These are phyloP conservation scores for Annulohypoxylon maeteangense DNA, from an alignment of 495 filamentous ascomycete species.

Conservation along the genomic window DNA sequence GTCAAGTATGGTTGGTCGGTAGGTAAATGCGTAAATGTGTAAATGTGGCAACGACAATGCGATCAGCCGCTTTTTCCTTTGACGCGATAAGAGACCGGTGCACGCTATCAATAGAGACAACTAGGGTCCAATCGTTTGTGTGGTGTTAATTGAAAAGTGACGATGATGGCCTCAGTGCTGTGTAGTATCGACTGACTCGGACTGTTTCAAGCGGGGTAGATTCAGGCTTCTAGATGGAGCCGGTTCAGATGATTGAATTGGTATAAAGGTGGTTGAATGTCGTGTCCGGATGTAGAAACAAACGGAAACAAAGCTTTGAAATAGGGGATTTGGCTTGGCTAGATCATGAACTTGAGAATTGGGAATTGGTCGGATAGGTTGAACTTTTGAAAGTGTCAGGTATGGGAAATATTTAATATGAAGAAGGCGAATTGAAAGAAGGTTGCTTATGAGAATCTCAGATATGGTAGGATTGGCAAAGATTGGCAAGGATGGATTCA, in stretches of 20 bases:
- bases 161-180: constrained; percentile 23
- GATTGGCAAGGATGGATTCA: constrained; percentile 6
- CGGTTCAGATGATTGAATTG: constrained; percentile 7
- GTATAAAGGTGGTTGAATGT: constrained; percentile 1
- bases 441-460: constrained; percentile 33
- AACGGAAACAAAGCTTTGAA: neutral
- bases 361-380: neutral
- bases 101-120: constrained; percentile 19
- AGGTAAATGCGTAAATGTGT: neutral
- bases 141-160: constrained; percentile 23
- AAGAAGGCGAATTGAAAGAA: constrained; percentile 33
- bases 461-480: constrained; percentile 26
- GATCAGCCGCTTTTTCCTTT: constrained; percentile 29
- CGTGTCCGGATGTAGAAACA: neutral
- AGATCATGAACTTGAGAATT: neutral
- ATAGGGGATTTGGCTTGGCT: neutral
- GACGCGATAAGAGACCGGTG: constrained; percentile 24
- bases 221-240: neutral
- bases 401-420: constrained; percentile 3
- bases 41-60: constrained; percentile 27
- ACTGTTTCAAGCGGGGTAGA: constrained; percentile 36
- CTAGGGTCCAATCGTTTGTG: constrained; percentile 11
- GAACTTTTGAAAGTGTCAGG: neutral
- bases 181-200: constrained; percentile 24
- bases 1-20: neutral